These are phyloP conservation scores for Pythium insidiosum DNA, from an alignment of 352 stramenopile species.

Conservation along the genomic window DNA sequence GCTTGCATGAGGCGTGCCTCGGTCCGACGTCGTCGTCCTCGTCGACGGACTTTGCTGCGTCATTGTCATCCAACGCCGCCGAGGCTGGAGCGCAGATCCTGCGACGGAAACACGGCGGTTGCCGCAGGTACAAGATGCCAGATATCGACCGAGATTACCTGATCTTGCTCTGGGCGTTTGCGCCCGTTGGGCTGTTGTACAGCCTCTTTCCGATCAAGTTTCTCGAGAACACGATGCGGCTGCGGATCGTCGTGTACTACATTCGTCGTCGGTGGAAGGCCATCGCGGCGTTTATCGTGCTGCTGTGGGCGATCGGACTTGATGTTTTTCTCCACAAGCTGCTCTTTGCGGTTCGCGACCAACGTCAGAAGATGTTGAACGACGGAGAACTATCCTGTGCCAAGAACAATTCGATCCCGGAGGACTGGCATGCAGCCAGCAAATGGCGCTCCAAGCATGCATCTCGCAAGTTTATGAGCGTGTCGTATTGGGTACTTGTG, in stretches of 20 bases:
- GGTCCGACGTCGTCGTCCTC: background rate
- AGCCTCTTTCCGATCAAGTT: constrained; percentile 58
- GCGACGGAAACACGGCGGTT: too few relatives aligned
- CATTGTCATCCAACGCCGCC: too few relatives aligned
- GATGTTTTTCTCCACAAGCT: constrained; percentile 55
- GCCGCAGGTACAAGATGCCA: constrained; percentile 13
- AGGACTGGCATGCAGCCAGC: constrained; percentile 41
- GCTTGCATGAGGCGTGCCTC: constrained; percentile 16
- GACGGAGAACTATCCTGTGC: constrained; percentile 36
- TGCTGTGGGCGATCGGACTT: constrained; percentile 56
- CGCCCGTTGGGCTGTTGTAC: constrained; percentile 54
- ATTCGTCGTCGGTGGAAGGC: constrained; percentile 69
- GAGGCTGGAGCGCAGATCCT: too few relatives aligned
- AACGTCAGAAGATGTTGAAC: constrained; percentile 31
- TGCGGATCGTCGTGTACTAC: constrained; percentile 69
- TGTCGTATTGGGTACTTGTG: constrained; percentile 53
- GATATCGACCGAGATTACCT: constrained; percentile 1
- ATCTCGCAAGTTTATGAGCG: constrained; percentile 25
- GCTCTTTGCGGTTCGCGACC: constrained; percentile 29
- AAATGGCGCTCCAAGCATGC: constrained; percentile 19
- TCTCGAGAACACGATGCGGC: constrained; percentile 52
- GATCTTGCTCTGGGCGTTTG: constrained; percentile 45
- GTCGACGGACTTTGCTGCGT: too few relatives aligned
- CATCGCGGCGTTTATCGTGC: constrained; percentile 50
- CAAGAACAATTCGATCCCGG: constrained; percentile 22